phyloP scores from a whole-genome alignment of 805 yeast species.

The Lachancea meyersii region DNA sequence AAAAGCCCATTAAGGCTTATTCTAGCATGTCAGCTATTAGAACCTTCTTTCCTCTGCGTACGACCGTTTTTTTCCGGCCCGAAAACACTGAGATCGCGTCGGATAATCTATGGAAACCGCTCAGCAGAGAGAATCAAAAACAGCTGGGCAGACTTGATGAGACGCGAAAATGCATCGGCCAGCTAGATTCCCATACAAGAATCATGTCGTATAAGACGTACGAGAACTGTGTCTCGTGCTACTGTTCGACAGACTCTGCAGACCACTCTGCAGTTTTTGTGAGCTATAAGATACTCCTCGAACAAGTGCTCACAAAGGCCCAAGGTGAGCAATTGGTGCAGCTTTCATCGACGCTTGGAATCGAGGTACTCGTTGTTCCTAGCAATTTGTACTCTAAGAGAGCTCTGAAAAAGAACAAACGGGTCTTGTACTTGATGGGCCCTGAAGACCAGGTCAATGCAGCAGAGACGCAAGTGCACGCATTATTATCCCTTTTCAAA shows the following conservation, averaged over 20 bases:
- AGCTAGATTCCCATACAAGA: not conserved
- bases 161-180: not conserved
- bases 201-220: not conserved
- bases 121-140: not conserved
- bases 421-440: conserved; percentile 19
- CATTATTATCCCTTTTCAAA: conserved; percentile 14
- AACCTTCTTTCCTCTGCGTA: not conserved
- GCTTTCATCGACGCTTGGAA: conserved; percentile 15
- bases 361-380: conserved; percentile 17
- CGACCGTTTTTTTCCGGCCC: conserved; percentile 5
- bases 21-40: not conserved
- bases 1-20: too few relatives aligned
- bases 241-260: not conserved
- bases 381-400: conserved; percentile 3
- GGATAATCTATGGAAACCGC: conserved; percentile 5
- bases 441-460: conserved; percentile 13
- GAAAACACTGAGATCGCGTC: conserved; percentile 1
- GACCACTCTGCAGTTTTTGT: not conserved
- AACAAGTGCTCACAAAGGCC: not conserved
- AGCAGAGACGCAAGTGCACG: conserved; percentile 16
- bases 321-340: conserved; percentile 6
- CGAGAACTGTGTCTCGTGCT: not conserved
- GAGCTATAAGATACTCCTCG: not conserved
- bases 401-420: not conserved
- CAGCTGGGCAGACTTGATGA: not conserved